Base-by-base conservation (phyloP, 2,329 filamentous ascomycete genomes). In the Nigrospora sphaerica region DNA sequence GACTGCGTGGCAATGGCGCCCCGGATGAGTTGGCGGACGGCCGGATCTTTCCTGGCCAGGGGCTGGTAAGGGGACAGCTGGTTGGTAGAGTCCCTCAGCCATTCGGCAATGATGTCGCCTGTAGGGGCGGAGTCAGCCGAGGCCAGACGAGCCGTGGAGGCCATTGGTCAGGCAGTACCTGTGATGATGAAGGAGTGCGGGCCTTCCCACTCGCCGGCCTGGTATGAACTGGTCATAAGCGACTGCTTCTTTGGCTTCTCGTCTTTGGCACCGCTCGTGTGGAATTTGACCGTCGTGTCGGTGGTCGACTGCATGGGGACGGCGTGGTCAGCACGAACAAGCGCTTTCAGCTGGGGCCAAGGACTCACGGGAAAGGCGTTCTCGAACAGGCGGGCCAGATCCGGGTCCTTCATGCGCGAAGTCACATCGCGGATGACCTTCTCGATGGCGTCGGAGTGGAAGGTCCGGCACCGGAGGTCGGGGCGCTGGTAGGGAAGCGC, bases 1-100 rank as follows among this genome's bases (percentile, higher is more conserved):
- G 88, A 79, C 67, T 98, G 93, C 0, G 93, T 97, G 64, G 95
- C 95, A 69, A 97, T 95, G 37, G 92, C 92, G 18, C 93, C 93
- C 1, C 95, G 72, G 23, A 98, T 89, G 45, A 98, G 72, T 51
- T 79, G 84, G 61, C 85, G 81, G 43, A 98, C 83, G 37, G 77
- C 78, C 35, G 81, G 78, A 60, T 97, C 91, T 52, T 88, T 88
- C 58, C 83, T 88, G 3, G 91, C 86, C 19, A 98, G 73, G 0
- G 79, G 71, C 62, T 96, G 92, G 61, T 98, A 98, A 45, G 93
- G 91, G 2, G 85, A 80, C 44, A 98, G 70, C 66, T 98, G 93
- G 65, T 97, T 97, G 12, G 90, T 95, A 12, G 88, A 95, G 66
- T 95, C 89, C 44, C 90, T 82, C 42, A 95, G 71, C 90, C 90